phyloP scores from a whole-genome alignment of 2,329 filamentous ascomycete species.

The Diplodia corticola region DNA sequence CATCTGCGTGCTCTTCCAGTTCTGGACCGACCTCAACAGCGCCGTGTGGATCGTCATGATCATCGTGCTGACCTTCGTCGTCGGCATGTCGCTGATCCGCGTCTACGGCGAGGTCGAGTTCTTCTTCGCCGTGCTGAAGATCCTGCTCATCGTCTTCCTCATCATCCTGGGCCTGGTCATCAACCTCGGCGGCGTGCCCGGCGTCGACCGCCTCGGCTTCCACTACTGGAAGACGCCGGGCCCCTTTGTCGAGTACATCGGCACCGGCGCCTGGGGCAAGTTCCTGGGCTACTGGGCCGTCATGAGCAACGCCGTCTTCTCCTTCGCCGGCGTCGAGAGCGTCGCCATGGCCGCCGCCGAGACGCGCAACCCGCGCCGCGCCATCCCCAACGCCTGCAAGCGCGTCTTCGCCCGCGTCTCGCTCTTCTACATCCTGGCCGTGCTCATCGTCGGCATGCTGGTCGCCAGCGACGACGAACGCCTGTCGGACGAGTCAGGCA shows the following conservation, averaged over 20 bases:
- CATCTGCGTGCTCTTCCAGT: slow-evolving; percentile 34
- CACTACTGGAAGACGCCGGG: slow-evolving; percentile 51
- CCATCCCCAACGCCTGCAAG: slow-evolving; percentile 72
- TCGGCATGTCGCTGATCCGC: slow-evolving; percentile 34
- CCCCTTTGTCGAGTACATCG: slow-evolving; percentile 64
- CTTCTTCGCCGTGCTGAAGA: slow-evolving; percentile 49
- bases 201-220: slow-evolving; percentile 46
- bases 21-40: slow-evolving; percentile 36
- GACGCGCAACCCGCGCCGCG: slow-evolving; percentile 52
- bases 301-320: slow-evolving; percentile 54
- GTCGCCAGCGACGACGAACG: slow-evolving; percentile 63
- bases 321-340: slow-evolving; percentile 55
- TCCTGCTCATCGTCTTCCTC: slow-evolving; percentile 48
- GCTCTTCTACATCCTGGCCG: slow-evolving; percentile 74
- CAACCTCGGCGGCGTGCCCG: slow-evolving; percentile 48
- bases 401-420: slow-evolving; percentile 80
- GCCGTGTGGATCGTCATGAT: slow-evolving; percentile 38
- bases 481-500: slow-evolving; percentile 52
- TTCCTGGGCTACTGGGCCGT: slow-evolving; percentile 61
- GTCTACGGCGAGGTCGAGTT: slow-evolving; percentile 49
- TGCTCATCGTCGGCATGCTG: slow-evolving; percentile 73
- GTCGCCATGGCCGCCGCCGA: slow-evolving; percentile 59
- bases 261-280: slow-evolving; percentile 53
- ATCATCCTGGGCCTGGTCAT: slow-evolving; percentile 50
- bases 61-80: slow-evolving; percentile 35